Conservation (phyloP, 2,329 filamentous ascomycete genomes). For the Myotisia sp. region DNA sequence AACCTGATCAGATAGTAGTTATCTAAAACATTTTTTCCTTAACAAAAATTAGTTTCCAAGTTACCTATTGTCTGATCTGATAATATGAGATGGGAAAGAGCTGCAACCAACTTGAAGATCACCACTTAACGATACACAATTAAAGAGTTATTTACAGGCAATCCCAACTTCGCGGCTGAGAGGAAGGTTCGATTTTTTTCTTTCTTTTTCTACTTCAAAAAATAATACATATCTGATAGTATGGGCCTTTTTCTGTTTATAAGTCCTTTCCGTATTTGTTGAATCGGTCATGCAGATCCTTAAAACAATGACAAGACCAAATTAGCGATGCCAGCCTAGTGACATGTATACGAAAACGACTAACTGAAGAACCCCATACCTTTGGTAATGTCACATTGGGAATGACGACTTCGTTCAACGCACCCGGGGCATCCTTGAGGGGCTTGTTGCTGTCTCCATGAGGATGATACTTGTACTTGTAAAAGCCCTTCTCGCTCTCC, state of each 20-base stretch:
- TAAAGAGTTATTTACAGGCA: no score
- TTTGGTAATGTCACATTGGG: constrained; percentile 86
- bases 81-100: no score
- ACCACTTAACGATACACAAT: no score
- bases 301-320: not conserved
- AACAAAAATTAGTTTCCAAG: no score
- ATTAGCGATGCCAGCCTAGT: not conserved
- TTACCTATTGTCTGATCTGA: no score
- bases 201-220: constrained; percentile 2
- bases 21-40: no score
- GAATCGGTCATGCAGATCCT: constrained; percentile 89
- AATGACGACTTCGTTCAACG: constrained; percentile 85
- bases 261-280: constrained; percentile 99
- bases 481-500: constrained; percentile 46
- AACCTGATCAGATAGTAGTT: no score
- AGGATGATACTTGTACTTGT: constrained; percentile 67
- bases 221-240: not conserved
- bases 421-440: constrained; percentile 82
- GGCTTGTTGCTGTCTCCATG: constrained; percentile 63
- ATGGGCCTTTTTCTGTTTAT: constrained; percentile 4
- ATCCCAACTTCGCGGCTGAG: no score
- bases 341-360: constrained; percentile 8
- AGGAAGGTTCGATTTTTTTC: constrained; percentile 9
- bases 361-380: constrained; percentile 37
- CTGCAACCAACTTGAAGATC: no score